Percentiles rank a stretch among this genome's conserved stretches.
phyloP scores from a whole-genome alignment of 305 asterid genomes.

The Withania somnifera region DNA sequence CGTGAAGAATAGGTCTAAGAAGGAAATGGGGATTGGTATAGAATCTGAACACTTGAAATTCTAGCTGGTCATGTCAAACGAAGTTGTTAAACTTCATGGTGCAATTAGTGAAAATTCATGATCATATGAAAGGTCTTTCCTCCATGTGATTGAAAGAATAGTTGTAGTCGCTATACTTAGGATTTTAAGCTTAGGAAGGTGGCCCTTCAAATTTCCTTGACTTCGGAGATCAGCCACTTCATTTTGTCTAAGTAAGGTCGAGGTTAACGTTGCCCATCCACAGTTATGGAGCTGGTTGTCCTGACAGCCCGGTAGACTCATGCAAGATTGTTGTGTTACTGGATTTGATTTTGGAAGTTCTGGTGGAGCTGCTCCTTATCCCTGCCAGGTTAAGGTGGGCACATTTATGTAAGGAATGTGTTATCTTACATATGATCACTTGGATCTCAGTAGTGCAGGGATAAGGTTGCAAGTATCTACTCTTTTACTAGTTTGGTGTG shows the following conservation, averaged over 20 bases:
- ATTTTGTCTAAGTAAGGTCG: constrained; percentile 35
- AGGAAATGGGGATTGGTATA: not conserved
- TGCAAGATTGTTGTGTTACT: constrained; percentile 38
- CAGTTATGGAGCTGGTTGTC: constrained; percentile 66
- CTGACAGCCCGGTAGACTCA: constrained; percentile 95
- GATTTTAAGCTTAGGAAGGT: not conserved
- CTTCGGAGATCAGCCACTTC: constrained; percentile 22
- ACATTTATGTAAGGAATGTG: constrained; percentile 55
- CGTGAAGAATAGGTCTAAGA: not conserved
- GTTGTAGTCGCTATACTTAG: not conserved
- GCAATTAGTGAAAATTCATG: not conserved
- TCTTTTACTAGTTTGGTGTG: not conserved
- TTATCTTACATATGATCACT: constrained; percentile 41
- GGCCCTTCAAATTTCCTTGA: not conserved
- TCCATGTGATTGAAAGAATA: not conserved
- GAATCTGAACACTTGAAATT: not conserved
- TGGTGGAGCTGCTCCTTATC: constrained; percentile 84
- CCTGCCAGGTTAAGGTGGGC: constrained; percentile 97
- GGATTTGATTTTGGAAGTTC: constrained; percentile 38
- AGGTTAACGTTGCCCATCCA: constrained; percentile 74
- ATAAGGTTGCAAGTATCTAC: constrained; percentile 58
- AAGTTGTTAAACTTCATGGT: not conserved
- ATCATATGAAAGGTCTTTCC: not conserved
- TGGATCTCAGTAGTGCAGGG: constrained; percentile 79
- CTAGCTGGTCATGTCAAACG: not conserved